These are phyloP conservation scores for Kodamaea restingae DNA, from an alignment of 805 yeast species.

Conservation along the genomic window DNA sequence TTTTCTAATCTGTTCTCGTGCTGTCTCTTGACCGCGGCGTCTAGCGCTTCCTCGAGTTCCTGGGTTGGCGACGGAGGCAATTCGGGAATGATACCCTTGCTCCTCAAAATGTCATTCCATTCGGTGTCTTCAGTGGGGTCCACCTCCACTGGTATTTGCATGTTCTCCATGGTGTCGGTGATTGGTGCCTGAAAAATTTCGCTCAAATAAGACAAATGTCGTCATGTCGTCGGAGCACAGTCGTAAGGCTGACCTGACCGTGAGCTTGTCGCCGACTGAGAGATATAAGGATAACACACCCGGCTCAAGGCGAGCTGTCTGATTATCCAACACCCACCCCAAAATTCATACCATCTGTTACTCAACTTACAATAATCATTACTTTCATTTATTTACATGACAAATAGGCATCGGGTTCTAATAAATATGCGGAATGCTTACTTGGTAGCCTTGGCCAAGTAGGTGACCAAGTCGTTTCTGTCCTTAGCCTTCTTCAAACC, in stretches of 20 bases:
- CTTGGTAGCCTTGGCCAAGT: constrained; percentile 53
- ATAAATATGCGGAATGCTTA: constrained; percentile 16
- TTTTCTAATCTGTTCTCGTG: constrained; percentile 80
- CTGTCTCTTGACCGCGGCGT: constrained; percentile 73
- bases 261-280: no score
- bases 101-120: constrained; percentile 94
- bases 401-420: constrained; percentile 1
- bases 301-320: no score
- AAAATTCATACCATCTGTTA: no score
- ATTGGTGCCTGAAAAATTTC: neutral
- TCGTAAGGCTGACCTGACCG: no score
- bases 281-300: no score
- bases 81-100: constrained; percentile 89
- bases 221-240: neutral
- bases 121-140: constrained; percentile 97
- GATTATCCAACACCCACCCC: no score
- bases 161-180: constrained; percentile 8
- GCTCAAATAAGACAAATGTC: neutral
- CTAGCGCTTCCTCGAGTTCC: constrained; percentile 81
- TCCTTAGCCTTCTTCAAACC: constrained; percentile 99
- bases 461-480: constrained; percentile 93
- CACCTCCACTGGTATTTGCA: constrained; percentile 74
- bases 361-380: no score
- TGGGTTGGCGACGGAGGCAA: constrained; percentile 85
- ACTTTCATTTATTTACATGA: constrained; percentile 2